Conservation (phyloP, 2,329 filamentous ascomycete genomes). For the Hypoxylon sp. region DNA sequence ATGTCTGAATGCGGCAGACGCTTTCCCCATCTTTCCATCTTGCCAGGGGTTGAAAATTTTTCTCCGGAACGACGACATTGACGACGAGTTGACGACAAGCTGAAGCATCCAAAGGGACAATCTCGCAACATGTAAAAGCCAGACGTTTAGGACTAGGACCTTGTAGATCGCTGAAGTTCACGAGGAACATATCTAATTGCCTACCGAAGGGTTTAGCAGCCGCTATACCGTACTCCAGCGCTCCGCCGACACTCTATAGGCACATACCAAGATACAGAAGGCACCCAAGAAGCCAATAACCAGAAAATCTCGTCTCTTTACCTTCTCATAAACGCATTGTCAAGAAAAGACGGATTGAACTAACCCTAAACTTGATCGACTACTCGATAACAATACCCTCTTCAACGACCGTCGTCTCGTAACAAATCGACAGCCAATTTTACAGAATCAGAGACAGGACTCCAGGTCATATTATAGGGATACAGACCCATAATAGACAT, state of each 20-base stretch:
- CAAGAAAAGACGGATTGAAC: not conserved
- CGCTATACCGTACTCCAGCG: not conserved
- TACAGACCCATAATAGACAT: too few species aligned
- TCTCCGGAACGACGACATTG: not conserved
- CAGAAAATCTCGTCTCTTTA: not conserved
- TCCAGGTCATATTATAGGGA: not conserved
- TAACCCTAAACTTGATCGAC: constrained; percentile 1
- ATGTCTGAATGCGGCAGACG: not conserved
- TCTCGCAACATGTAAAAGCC: not conserved
- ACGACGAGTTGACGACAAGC: constrained; percentile 2
- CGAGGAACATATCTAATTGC: not conserved
- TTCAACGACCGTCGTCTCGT: not conserved
- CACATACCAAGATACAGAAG: not conserved
- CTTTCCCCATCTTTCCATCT: not conserved
- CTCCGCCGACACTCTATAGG: not conserved
- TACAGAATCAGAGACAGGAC: not conserved
- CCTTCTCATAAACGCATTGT: not conserved
- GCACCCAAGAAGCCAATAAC: not conserved
- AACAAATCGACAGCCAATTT: not conserved
- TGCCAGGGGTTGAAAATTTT: constrained; percentile 19
- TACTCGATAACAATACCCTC: not conserved
- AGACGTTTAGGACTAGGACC: not conserved
- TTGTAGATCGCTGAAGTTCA: not conserved
- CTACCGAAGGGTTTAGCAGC: not conserved
- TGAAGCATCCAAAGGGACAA: not conserved